Evolutionary conservation across 768 basidiomycete species (phyloP).

Genomic region (Rhodotorula diobovata): DNA sequence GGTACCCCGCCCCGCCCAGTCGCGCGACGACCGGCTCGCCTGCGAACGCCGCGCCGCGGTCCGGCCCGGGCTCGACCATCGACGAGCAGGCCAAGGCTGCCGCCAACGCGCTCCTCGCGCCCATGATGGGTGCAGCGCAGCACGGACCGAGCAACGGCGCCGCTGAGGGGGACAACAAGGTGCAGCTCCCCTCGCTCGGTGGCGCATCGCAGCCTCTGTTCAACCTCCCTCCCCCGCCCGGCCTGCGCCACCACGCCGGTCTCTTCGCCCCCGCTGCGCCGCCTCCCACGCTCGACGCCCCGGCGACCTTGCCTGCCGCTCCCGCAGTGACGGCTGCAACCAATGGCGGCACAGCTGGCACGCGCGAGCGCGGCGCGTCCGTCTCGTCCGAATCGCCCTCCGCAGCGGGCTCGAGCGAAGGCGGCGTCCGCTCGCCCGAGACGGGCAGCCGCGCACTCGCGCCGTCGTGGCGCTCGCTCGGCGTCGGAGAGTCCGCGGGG

Average conservation of each 20-base stretch:
- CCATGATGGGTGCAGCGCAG: not conserved
- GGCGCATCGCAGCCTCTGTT: not conserved
- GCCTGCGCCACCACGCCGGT: not conserved
- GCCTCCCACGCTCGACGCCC: not conserved
- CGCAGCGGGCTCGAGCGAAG: constrained; percentile 22
- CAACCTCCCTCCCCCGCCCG: not conserved
- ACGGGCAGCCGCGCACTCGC: not conserved
- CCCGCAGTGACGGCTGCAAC: too few species aligned
- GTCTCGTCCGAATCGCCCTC: constrained; percentile 31
- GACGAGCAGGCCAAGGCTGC: not conserved
- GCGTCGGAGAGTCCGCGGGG: not conserved
- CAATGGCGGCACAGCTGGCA: too few species aligned
- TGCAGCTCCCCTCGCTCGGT: not conserved
- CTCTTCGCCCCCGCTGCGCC: not conserved
- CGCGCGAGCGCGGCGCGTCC: constrained; percentile 16
- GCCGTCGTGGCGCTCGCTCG: not conserved
- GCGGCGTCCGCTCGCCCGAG: constrained; percentile 22
- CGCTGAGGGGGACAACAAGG: not conserved
- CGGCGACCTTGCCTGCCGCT: not conserved
- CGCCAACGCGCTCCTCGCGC: not conserved
- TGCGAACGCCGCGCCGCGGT: not conserved
- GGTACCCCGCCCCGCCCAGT: not conserved
- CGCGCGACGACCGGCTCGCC: constrained; percentile 14
- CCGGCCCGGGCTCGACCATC: not conserved
- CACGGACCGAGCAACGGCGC: too few species aligned